Conservation (phyloP, 1,284 basidiomycete genomes). For the Rhodofomes roseus region DNA sequence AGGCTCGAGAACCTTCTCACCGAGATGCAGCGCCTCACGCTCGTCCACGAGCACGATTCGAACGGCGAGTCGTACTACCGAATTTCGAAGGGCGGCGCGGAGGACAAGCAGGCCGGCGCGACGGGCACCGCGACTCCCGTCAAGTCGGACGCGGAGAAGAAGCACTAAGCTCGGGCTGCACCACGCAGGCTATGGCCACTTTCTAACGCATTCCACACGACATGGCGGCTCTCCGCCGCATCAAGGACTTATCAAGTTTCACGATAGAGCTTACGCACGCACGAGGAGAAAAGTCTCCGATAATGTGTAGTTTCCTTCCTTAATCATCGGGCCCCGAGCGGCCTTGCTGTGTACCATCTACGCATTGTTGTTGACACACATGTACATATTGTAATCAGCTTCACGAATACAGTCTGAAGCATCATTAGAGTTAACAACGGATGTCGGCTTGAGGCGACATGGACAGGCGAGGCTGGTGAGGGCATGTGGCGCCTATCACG, state of each 20-base stretch:
- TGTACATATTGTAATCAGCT: not conserved
- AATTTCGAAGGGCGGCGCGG: not conserved
- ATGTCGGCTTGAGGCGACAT: no score
- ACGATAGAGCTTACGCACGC: not conserved
- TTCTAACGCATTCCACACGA: not conserved
- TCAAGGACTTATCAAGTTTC: not conserved
- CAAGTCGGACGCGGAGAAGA: slow-evolving; percentile 1
- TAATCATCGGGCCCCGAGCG: not conserved
- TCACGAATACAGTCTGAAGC: not conserved
- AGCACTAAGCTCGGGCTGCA: not conserved
- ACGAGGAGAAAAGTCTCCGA: not conserved
- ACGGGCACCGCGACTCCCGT: not conserved
- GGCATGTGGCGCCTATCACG: not conserved
- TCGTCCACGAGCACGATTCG: slow-evolving; percentile 7
- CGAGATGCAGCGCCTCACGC: slow-evolving; percentile 9
- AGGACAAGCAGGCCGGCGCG: not conserved
- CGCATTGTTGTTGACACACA: not conserved
- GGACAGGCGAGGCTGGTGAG: not conserved
- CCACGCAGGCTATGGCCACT: not conserved
- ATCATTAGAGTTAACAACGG: not conserved
- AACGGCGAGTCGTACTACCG: slow-evolving; percentile 8
- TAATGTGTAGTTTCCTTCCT: not conserved
- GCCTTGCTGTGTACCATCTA: not conserved
- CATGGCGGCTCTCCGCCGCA: not conserved
- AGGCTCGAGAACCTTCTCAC: slow-evolving; percentile 8